Conservation (phyloP, 1,139 yeast genomes). For the Insectozyma bohioensis region DNA sequence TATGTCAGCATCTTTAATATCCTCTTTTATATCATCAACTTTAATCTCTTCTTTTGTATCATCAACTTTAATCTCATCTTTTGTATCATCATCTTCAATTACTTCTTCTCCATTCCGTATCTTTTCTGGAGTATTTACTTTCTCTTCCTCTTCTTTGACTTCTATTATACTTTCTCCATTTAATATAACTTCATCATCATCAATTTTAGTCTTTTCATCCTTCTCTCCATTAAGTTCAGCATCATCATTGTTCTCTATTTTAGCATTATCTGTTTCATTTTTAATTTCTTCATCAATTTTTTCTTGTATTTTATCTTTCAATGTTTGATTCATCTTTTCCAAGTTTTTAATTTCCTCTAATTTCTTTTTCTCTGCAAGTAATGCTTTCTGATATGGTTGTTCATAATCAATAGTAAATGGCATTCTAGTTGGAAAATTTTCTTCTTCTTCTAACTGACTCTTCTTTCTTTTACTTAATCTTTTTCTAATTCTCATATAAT, state of each 20-base stretch:
- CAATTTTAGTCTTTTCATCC: neutral
- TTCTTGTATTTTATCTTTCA: slow-evolving; percentile 7
- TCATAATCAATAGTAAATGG: slow-evolving; percentile 42
- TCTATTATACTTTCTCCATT: no score
- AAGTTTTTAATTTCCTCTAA: slow-evolving; percentile 6
- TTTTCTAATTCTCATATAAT: slow-evolving; percentile 34
- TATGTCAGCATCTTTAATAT: no score
- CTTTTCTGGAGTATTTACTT: no score
- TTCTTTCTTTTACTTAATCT: slow-evolving; percentile 36
- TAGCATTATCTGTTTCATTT: neutral
- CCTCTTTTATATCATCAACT: no score
- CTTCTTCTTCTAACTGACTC: slow-evolving; percentile 17
- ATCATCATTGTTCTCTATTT: neutral
- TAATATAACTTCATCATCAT: no score
- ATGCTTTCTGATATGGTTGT: slow-evolving; percentile 34
- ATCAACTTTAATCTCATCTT: no score
- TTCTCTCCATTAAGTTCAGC: no score
- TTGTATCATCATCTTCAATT: no score
- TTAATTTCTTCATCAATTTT: slow-evolving; percentile 20
- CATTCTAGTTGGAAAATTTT: slow-evolving; percentile 18
- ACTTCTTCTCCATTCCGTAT: no score
- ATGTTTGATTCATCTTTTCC: slow-evolving; percentile 14
- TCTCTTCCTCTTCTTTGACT: no score
- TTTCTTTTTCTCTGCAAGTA: slow-evolving; percentile 19
- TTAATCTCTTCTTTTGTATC: no score